A percentile compares a stretch with the other conserved stretches of the same genome.
These are phyloP conservation scores for Mollisiaceae sp. DNA, from an alignment of 2,329 filamentous ascomycete species.

Conservation along the genomic window DNA sequence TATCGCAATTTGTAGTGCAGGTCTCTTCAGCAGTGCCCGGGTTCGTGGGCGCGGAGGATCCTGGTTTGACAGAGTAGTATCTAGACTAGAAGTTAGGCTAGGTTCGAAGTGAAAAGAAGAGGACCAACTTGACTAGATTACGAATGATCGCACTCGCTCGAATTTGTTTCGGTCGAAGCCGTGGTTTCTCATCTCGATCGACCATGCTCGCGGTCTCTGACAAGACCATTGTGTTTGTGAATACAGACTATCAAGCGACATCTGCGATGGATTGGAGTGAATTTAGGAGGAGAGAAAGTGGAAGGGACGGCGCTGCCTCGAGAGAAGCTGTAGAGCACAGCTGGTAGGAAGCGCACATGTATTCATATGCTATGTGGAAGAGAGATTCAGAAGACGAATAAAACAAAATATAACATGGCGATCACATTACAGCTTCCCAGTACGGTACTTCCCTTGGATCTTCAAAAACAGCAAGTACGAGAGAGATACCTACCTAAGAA, in stretches of 20 bases:
- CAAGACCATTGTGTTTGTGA: not conserved
- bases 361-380: too few relatives aligned
- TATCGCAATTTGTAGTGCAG: not conserved
- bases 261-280: too few relatives aligned
- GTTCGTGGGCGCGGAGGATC: not conserved
- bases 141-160: conserved; percentile 1
- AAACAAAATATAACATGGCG: too few relatives aligned
- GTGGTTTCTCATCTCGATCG: not conserved
- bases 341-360: too few relatives aligned
- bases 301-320: too few relatives aligned
- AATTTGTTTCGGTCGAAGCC: not conserved
- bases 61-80: not conserved
- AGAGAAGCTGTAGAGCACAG: too few relatives aligned
- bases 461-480: too few relatives aligned
- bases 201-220: not conserved
- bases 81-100: not conserved
- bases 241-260: not conserved
- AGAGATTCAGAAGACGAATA: too few relatives aligned
- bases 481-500: too few relatives aligned
- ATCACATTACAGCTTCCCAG: too few relatives aligned
- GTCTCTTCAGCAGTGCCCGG: not conserved
- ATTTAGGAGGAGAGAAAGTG: too few relatives aligned
- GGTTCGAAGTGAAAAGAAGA: not conserved
- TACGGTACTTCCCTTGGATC: too few relatives aligned
- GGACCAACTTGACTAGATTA: not conserved